Percentiles rank a stretch among this genome's conserved stretches.
phyloP scores from a whole-genome alignment of 345 rosid genomes.

The Aegle marmelos region DNA sequence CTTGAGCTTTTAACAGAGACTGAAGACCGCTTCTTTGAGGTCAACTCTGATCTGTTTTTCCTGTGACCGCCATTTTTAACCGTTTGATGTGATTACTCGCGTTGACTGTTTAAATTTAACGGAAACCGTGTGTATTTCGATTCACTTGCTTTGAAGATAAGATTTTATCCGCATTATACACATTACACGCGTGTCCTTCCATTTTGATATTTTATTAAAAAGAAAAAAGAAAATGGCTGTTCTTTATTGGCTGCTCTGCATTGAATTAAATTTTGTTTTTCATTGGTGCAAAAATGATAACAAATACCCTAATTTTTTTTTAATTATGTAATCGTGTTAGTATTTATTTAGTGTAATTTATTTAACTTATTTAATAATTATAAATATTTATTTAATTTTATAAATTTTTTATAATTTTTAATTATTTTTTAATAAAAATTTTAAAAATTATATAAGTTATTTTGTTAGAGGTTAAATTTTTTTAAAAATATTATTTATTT shows the following conservation, averaged over 20 bases:
- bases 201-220: background rate
- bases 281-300: background rate
- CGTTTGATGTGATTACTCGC: background rate
- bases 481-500: too few relatives aligned
- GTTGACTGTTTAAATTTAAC: background rate
- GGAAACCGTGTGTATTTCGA: background rate
- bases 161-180: conserved; percentile 6
- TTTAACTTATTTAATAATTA: too few relatives aligned
- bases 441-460: too few relatives aligned
- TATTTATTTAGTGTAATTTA: too few relatives aligned
- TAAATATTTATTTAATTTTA: too few relatives aligned
- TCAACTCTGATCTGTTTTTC: background rate
- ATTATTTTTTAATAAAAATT: too few relatives aligned
- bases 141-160: background rate
- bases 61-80: background rate
- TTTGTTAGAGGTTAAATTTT: too few relatives aligned
- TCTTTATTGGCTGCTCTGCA: background rate
- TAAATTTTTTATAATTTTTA: too few relatives aligned
- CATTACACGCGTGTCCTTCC: background rate
- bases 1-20: background rate
- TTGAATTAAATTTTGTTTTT: background rate
- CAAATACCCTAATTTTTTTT: background rate
- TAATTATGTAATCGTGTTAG: background rate
- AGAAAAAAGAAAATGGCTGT: background rate
- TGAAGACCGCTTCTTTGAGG: background rate